Evolutionary conservation across 2,329 filamentous ascomycete species (phyloP), one percentile per base, ranked within the genome.

Genomic region (Coleophoma crateriformis): DNA sequence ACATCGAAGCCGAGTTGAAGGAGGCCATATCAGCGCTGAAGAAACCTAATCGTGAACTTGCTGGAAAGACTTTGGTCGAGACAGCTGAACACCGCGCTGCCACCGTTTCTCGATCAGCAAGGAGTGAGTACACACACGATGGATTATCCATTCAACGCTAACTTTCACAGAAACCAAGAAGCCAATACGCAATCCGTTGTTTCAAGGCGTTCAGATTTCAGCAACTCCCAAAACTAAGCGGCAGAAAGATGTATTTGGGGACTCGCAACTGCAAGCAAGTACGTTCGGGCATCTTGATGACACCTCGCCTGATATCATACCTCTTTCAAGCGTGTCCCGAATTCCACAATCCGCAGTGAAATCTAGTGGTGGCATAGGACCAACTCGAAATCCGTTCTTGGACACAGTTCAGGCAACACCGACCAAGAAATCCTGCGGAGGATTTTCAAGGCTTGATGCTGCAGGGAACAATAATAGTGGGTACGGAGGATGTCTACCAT

Each of bases 11-110:
- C 27, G 84, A 90, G 60, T 68, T 92, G 33, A 80, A 82, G 56
- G 80, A 88, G 51, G 88, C 88, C 8, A 91, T 94, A 45, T 79
- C 79, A 6, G 78, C 83, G 10, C 66, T 92, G 39, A 84, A 87
- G 64, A 89, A 84, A 66, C 88, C 88, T 1, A 90, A 92, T 60
- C 79, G 88, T 42, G 77, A 81, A 19, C 73, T 87, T 38, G 85
- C 84, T 12, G 82, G 82, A 33, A 84, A 82, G 58, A 77, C 81
- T 35, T 74, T 87, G 50, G 81, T 78, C 3, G 85, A 88, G 55
- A 84, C 81, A 22, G 77, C 81, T 4, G 85, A 90, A 63, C 78
- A 77, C 58, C 78, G 83, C 48, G 70, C 73, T 5, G 71, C 71
- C 14, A 71, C 71, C 4, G 71, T 71, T 41, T 62, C 75, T 13